Percentiles rank a stretch among this genome's conserved stretches.
Conservation (phyloP, 1,284 basidiomycete genomes). For the Austropuccinia psidii region DNA sequence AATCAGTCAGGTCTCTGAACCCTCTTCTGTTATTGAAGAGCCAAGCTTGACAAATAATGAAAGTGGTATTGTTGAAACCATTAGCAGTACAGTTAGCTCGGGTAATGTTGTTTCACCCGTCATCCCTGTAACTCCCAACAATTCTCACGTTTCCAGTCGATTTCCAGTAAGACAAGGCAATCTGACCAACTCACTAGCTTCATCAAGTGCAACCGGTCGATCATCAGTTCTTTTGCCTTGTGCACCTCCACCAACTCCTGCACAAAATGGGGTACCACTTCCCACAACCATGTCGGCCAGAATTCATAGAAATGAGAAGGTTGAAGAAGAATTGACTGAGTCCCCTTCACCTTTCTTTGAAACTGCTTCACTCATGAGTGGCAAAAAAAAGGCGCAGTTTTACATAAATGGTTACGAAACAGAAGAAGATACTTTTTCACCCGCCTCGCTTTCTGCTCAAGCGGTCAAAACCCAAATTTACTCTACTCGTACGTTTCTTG, state of each 20-base stretch:
- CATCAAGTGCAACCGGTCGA: neutral
- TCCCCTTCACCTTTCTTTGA: neutral
- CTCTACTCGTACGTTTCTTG: neutral
- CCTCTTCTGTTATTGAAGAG: neutral
- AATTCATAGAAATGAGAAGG: neutral
- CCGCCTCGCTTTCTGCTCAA: neutral
- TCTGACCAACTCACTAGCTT: neutral
- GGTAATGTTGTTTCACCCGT: conserved; percentile 12
- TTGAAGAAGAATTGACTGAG: neutral
- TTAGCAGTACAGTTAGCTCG: neutral
- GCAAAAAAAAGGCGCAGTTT: conserved; percentile 24
- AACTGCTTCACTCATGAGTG: neutral
- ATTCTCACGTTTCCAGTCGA: conserved; percentile 8
- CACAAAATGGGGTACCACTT: conserved; percentile 2
- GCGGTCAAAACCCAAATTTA: neutral
- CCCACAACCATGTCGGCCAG: conserved; percentile 26
- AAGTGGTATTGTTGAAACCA: neutral
- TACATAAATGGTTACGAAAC: conserved; percentile 17
- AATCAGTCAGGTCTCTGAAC: neutral
- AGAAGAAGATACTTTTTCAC: conserved; percentile 11
- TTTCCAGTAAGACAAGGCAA: neutral
- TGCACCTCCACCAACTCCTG: conserved; percentile 18
- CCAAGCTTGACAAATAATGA: neutral
- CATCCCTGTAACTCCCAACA: conserved; percentile 25
- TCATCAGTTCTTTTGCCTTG: conserved; percentile 7